Percentiles rank a stretch among this genome's conserved stretches.
Evolutionary conservation across 345 rosid species (phyloP).

Genomic region (Arabidopsis arenosa): DNA sequence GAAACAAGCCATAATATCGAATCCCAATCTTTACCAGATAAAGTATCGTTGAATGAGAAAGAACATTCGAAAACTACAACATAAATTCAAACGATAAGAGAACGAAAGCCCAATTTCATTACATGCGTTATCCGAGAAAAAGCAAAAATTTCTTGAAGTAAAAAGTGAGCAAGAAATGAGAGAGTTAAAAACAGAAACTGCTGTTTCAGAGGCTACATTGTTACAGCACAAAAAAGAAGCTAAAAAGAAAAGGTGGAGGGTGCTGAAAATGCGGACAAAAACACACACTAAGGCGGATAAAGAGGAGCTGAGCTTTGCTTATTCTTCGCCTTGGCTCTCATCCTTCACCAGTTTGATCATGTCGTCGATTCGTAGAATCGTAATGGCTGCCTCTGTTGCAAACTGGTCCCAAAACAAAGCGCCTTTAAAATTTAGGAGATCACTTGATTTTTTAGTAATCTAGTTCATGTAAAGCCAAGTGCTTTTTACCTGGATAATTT

Average conservation of each 20-base stretch:
- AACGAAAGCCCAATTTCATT: not conserved
- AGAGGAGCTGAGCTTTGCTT: not conserved
- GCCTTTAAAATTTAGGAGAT: slow-evolving; percentile 11
- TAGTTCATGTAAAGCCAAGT: not conserved
- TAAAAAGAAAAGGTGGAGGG: not conserved
- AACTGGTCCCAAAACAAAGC: slow-evolving; percentile 50
- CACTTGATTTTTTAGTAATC: not conserved
- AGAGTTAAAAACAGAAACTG: slow-evolving; percentile 14
- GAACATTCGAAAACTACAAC: not conserved
- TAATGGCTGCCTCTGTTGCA: slow-evolving; percentile 99
- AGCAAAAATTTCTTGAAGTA: not conserved
- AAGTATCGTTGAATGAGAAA: not conserved
- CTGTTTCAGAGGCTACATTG: slow-evolving; percentile 28
- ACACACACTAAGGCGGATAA: slow-evolving; percentile 33
- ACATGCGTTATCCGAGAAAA: not conserved
- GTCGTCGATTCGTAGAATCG: slow-evolving; percentile 95
- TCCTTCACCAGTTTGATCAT: slow-evolving; percentile 96
- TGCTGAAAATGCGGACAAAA: slow-evolving; percentile 27
- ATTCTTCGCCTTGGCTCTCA: slow-evolving; percentile 71
- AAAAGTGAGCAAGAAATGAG: not conserved
- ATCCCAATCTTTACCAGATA: not conserved
- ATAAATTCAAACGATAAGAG: not conserved
- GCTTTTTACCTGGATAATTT: slow-evolving; percentile 86
- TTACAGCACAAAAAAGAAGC: slow-evolving; percentile 23
- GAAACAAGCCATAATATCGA: not conserved